Percentiles rank a stretch among this genome's conserved stretches.
Conservation (phyloP, 441 rosid species). For the Brassica hybrid region DNA sequence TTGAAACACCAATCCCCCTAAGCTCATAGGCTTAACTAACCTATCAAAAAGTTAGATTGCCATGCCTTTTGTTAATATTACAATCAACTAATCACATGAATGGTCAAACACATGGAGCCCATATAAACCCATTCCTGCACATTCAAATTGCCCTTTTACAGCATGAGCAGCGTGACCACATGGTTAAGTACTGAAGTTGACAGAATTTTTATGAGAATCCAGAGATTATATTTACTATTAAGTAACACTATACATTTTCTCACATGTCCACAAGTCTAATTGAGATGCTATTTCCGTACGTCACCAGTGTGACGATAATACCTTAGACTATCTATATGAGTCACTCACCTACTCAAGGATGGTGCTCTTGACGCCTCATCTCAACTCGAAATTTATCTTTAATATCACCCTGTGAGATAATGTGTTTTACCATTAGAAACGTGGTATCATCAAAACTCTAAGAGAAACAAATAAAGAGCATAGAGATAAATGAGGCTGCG, state of each 20-base stretch:
- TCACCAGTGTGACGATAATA: background rate
- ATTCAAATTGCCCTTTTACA: conserved; percentile 14
- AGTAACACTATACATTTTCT: conserved; percentile 8
- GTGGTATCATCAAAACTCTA: background rate
- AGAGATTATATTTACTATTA: background rate
- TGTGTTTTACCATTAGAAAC: conserved; percentile 17
- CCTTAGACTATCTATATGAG: background rate
- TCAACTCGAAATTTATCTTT: conserved; percentile 44
- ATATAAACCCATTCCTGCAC: background rate
- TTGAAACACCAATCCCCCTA: conserved; percentile 7
- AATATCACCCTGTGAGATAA: conserved; percentile 27
- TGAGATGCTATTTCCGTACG: conserved; percentile 2
- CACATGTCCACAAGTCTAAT: background rate
- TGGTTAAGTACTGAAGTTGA: background rate
- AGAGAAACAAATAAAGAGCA: background rate
- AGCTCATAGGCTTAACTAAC: conserved; percentile 10
- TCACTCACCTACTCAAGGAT: conserved; percentile 35
- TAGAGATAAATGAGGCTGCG: conserved; percentile 27
- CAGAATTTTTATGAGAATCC: background rate
- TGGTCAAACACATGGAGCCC: background rate
- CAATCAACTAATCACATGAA: conserved; percentile 1
- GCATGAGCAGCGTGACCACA: conserved; percentile 5
- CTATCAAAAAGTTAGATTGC: background rate
- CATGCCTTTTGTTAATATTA: conserved; percentile 6
- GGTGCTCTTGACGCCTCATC: conserved; percentile 36